phyloP scores from a whole-genome alignment of 495 filamentous ascomycete species.

The Mycothermus thermophilus region DNA sequence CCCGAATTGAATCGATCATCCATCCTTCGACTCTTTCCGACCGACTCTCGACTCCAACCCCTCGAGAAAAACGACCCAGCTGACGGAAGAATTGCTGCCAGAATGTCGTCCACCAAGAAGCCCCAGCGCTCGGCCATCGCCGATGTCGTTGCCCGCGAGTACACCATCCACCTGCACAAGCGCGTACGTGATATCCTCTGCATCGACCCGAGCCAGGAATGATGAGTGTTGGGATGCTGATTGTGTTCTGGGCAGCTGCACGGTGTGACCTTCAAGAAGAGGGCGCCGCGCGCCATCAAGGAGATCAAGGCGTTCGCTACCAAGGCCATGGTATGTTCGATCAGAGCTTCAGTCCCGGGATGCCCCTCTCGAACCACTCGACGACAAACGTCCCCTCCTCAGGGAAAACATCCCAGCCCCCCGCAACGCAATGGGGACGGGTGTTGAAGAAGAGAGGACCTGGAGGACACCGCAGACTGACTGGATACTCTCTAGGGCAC shows the following conservation, averaged over 20 bases:
- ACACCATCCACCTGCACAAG: constrained; percentile 99
- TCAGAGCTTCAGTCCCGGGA: constrained; percentile 4
- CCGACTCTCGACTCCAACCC: too few species aligned
- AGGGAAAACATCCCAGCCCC: too few species aligned
- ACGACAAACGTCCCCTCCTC: too few species aligned
- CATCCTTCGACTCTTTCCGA: background rate
- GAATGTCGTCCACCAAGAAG: constrained; percentile 73
- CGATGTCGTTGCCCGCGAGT: constrained; percentile 97
- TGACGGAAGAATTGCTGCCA: constrained; percentile 10
- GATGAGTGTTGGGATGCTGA: constrained; percentile 6
- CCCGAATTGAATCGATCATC: background rate
- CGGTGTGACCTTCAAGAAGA: constrained; percentile 98
- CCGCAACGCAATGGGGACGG: too few species aligned
- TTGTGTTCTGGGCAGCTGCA: constrained; percentile 50
- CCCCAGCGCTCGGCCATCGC: constrained; percentile 79
- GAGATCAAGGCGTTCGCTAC: constrained; percentile 89
- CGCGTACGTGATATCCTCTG: constrained; percentile 70
- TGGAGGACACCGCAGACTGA: constrained; percentile 13
- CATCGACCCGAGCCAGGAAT: too few species aligned
- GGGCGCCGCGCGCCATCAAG: constrained; percentile 95
- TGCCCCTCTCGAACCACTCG: constrained; percentile 1
- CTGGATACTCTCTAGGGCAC: constrained; percentile 54
- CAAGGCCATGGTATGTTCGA: constrained; percentile 78
- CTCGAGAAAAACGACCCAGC: too few species aligned
- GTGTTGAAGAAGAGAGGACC: background rate